Evolutionary conservation across 179 eudicot genomes (phyloP).

Genomic region (Silene noctiflora): DNA sequence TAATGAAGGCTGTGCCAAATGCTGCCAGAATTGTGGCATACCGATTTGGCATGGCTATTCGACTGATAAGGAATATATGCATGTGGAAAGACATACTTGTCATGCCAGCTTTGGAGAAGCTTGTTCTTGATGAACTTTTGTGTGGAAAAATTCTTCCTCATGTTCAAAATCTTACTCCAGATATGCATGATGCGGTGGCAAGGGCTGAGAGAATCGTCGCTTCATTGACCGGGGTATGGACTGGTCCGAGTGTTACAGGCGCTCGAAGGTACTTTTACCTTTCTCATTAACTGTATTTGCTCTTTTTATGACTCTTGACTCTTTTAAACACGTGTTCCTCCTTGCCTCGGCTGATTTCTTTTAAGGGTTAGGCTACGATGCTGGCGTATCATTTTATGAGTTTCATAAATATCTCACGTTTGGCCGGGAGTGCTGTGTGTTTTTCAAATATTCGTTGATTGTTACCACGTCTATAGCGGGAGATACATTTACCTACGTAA

Average conservation of each 20-base stretch:
- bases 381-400: not conserved
- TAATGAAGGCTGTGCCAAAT: constrained; percentile 79
- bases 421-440: too few relatives aligned
- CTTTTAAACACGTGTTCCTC: not conserved
- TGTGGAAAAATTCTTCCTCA: constrained; percentile 78
- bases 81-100: constrained; percentile 82
- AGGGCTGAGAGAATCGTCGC: constrained; percentile 77
- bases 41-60: constrained; percentile 79
- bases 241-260: constrained; percentile 67
- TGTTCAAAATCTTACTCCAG: constrained; percentile 64
- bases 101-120: constrained; percentile 66
- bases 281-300: not conserved
- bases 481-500: too few relatives aligned
- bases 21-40: constrained; percentile 85
- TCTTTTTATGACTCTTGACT: not conserved
- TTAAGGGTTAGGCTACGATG: not conserved
- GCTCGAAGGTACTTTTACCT: constrained; percentile 50
- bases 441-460: too few relatives aligned
- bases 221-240: constrained; percentile 72
- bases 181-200: constrained; percentile 73
- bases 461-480: too few relatives aligned
- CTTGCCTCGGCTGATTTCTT: not conserved
- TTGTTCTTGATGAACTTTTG: constrained; percentile 79
- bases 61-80: constrained; percentile 82
- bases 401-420: too few relatives aligned